These are phyloP conservation scores for Mrakia hoshinonis DNA, from an alignment of 768 basidiomycete species.

Conservation along the genomic window DNA sequence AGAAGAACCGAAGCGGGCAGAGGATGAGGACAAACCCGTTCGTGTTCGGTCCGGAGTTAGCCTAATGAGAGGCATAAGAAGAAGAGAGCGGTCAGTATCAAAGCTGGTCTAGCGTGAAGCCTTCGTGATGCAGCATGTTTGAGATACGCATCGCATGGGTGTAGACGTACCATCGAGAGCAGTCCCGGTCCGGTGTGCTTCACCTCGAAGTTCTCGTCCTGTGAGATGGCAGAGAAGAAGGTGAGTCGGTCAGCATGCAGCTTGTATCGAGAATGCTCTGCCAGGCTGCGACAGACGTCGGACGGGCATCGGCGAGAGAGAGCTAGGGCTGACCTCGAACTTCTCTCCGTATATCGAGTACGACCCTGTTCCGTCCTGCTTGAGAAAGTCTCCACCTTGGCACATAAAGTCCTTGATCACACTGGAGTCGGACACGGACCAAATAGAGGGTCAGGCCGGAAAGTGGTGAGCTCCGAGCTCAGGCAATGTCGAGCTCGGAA, in stretches of 20 bases:
- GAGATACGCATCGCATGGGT: too few relatives aligned
- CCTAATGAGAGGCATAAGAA: constrained; percentile 47
- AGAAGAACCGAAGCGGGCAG: neutral
- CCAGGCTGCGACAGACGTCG: too few relatives aligned
- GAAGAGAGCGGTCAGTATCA: neutral
- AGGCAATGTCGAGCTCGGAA: neutral
- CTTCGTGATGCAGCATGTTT: neutral
- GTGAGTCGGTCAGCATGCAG: neutral
- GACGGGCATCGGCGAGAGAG: constrained; percentile 14
- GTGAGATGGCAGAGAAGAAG: neutral
- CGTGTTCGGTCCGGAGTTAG: constrained; percentile 87
- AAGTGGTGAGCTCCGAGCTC: constrained; percentile 2
- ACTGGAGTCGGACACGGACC: neutral
- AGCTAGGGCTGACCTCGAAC: constrained; percentile 57
- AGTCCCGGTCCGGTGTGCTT: constrained; percentile 81
- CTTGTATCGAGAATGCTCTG: too few relatives aligned
- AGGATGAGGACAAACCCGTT: constrained; percentile 50
- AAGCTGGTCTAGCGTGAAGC: neutral
- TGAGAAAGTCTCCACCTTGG: constrained; percentile 95
- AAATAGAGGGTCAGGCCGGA: neutral
- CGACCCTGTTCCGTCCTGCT: constrained; percentile 87
- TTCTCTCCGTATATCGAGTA: constrained; percentile 97
- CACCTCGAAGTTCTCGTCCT: constrained; percentile 92
- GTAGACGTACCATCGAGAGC: constrained; percentile 67
- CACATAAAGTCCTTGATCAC: constrained; percentile 65